A percentile compares a stretch with the other conserved stretches of the same genome.
Evolutionary conservation across 352 stramenopile species (phyloP).

Genomic region (Phytophthora fragariae): DNA sequence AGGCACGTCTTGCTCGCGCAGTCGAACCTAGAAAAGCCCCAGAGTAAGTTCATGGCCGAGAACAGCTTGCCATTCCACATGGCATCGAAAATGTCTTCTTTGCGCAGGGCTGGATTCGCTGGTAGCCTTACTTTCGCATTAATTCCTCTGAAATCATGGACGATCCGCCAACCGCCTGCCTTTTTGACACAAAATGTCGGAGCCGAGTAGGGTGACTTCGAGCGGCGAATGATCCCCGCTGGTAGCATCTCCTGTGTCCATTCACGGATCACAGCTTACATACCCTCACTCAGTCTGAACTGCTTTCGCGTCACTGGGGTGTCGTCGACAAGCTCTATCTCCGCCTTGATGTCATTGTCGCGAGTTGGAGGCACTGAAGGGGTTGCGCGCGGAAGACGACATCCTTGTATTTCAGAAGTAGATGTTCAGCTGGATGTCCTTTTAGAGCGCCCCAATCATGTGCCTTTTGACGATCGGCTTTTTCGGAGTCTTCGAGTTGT

Average conservation of each 20-base stretch:
- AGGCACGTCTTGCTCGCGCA: constrained; percentile 6
- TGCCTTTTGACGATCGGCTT: background rate
- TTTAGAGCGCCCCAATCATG: background rate
- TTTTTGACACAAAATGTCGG: constrained; percentile 3
- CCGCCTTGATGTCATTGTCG: background rate
- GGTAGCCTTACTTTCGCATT: background rate
- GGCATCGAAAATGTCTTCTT: constrained; percentile 2
- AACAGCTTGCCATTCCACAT: constrained; percentile 5
- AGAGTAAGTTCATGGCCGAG: background rate
- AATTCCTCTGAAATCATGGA: constrained; percentile 1
- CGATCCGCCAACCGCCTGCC: constrained; percentile 1
- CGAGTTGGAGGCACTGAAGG: background rate
- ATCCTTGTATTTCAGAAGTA: constrained; percentile 1
- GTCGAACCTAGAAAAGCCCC: background rate
- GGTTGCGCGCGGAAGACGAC: background rate
- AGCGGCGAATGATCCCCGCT: background rate
- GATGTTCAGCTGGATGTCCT: background rate
- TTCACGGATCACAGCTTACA: background rate
- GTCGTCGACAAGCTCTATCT: background rate
- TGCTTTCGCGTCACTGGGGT: background rate
- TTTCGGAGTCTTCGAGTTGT: background rate
- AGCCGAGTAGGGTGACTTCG: background rate
- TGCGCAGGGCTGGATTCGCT: background rate
- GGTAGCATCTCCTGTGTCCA: background rate
- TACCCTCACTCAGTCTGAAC: background rate